These are phyloP conservation scores for Pseudogymnoascus sp. DNA, from an alignment of 2,329 filamentous ascomycete species.

Conservation along the genomic window DNA sequence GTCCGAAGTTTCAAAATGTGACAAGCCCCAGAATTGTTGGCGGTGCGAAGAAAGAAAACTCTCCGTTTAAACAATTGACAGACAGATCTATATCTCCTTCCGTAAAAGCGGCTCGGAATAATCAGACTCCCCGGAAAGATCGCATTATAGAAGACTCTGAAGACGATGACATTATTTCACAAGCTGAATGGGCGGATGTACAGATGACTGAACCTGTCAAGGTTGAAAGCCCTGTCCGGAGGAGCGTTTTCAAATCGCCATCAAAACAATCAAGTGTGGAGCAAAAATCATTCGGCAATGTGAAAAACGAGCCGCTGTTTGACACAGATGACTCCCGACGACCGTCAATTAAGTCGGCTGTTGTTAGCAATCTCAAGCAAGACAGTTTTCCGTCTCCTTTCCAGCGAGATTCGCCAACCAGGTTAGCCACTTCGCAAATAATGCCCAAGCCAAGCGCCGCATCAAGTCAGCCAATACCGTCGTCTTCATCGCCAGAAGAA, in stretches of 20 bases:
- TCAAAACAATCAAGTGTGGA: background rate
- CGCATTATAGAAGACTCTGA: constrained; percentile 8
- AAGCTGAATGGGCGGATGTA: background rate
- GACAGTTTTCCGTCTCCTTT: constrained; percentile 22
- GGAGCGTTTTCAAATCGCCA: background rate
- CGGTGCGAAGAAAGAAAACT: background rate
- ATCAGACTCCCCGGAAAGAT: constrained; percentile 11
- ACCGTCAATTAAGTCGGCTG: background rate
- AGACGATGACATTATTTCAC: background rate
- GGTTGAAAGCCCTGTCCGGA: background rate
- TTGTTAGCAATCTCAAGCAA: constrained; percentile 4
- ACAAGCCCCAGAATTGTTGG: background rate
- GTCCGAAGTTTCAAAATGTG: background rate
- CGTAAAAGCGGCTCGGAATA: constrained; percentile 8
- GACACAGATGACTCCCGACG: background rate
- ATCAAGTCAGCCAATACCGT: constrained; percentile 19
- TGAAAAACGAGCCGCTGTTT: background rate
- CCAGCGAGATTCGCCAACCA: constrained; percentile 20
- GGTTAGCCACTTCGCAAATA: constrained; percentile 12
- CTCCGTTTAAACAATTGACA: background rate
- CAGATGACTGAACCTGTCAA: background rate
- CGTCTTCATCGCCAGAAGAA: constrained; percentile 17
- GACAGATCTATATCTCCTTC: constrained; percentile 3
- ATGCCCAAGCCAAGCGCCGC: background rate
- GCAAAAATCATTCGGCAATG: background rate